phyloP scores from a whole-genome alignment of 495 filamentous ascomycete species.

The Trichoderma orchidacearum region DNA sequence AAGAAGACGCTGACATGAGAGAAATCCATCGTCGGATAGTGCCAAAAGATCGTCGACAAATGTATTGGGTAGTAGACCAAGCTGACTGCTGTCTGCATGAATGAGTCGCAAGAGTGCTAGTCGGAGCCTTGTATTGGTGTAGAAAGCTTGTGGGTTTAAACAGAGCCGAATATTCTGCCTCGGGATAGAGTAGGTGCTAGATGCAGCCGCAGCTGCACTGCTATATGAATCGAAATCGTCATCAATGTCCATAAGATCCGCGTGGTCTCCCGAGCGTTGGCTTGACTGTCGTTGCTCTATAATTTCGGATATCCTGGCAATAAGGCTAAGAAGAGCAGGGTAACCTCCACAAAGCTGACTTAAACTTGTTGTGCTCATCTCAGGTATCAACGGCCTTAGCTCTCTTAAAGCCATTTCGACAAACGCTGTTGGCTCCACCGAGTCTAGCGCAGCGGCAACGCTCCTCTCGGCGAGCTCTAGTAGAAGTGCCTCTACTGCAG shows the following conservation, averaged over 20 bases:
- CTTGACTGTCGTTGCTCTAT: slow-evolving; percentile 27
- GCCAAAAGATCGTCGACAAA: slow-evolving; percentile 46
- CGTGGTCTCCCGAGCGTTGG: slow-evolving; percentile 13
- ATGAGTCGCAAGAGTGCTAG: slow-evolving; percentile 27
- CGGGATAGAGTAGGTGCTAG: slow-evolving; percentile 20
- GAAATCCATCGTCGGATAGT: slow-evolving; percentile 44
- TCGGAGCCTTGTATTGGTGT: slow-evolving; percentile 22
- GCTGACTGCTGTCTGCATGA: slow-evolving; percentile 15
- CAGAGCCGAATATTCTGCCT: slow-evolving; percentile 32
- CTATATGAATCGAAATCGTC: slow-evolving; percentile 47
- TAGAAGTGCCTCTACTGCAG: slow-evolving; percentile 22
- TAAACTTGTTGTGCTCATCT: slow-evolving; percentile 15
- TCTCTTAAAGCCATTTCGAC: slow-evolving; percentile 20
- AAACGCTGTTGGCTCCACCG: slow-evolving; percentile 19
- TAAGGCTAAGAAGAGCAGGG: slow-evolving; percentile 19
- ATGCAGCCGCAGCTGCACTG: slow-evolving; percentile 26
- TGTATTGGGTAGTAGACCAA: slow-evolving; percentile 19
- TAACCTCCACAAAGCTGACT: slow-evolving; percentile 14
- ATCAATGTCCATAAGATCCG: slow-evolving; percentile 70
- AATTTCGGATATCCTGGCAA: slow-evolving; percentile 24
- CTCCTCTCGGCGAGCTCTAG: slow-evolving; percentile 17
- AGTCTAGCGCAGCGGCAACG: slow-evolving; percentile 17
- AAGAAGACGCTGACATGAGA: slow-evolving; percentile 40
- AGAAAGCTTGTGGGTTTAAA: slow-evolving; percentile 34
- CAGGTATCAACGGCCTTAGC: slow-evolving; percentile 23